Conservation (phyloP, 768 basidiomycete genomes). For the Suillus placidus region DNA sequence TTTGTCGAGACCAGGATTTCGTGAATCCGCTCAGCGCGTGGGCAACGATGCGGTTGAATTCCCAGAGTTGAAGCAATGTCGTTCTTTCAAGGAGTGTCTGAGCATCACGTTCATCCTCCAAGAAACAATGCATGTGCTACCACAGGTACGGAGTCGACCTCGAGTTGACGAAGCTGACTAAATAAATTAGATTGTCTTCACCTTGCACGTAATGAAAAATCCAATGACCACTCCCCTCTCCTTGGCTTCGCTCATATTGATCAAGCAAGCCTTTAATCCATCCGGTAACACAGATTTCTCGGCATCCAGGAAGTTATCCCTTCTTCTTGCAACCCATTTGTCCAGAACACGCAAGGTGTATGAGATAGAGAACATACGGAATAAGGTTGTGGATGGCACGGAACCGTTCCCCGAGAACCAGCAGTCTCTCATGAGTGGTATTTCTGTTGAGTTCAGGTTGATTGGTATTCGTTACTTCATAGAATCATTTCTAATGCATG, state of each 20-base stretch:
- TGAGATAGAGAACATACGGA: slow-evolving; percentile 61
- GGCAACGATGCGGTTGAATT: slow-evolving; percentile 45
- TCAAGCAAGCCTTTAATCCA: slow-evolving; percentile 52
- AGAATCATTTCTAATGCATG: not conserved
- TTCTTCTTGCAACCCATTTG: slow-evolving; percentile 60
- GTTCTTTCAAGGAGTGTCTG: slow-evolving; percentile 33
- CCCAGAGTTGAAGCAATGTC: slow-evolving; percentile 32
- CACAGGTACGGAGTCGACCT: slow-evolving; percentile 22
- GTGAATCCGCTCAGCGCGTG: slow-evolving; percentile 26
- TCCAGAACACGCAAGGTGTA: slow-evolving; percentile 60
- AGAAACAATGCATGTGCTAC: slow-evolving; percentile 58
- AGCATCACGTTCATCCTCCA: slow-evolving; percentile 45
- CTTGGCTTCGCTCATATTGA: slow-evolving; percentile 61
- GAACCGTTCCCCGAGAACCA: slow-evolving; percentile 53
- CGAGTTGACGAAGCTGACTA: no score
- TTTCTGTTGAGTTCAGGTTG: slow-evolving; percentile 60
- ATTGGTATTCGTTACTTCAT: slow-evolving; percentile 16
- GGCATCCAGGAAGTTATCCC: no score
- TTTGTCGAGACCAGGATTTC: slow-evolving; percentile 32
- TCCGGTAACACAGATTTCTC: no score
- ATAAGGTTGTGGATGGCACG: slow-evolving; percentile 56
- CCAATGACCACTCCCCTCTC: slow-evolving; percentile 67
- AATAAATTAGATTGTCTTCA: no score
- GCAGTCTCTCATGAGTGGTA: slow-evolving; percentile 46
- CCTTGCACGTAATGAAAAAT: not conserved